Base-by-base conservation (phyloP, 1,284 basidiomycete genomes). In the Pseudomicrostroma phylloplanum region DNA sequence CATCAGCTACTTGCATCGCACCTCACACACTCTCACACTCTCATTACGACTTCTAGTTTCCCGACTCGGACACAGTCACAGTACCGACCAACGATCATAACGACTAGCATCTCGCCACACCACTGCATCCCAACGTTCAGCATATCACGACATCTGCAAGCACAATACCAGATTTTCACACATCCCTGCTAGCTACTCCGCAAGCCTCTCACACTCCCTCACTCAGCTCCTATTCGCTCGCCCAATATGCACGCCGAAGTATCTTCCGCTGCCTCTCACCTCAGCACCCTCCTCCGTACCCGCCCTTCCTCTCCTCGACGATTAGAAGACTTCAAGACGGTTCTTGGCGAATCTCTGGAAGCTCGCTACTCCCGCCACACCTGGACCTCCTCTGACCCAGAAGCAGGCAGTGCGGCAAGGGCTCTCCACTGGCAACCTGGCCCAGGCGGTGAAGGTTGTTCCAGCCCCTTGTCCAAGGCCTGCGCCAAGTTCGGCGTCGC, bases 351-450 rank as follows among this genome's bases (percentile, higher is more conserved):
- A 19, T 21, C 51, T 54, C 51, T 54, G 21, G 17, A 48, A 48
- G 43, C 43, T 48, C 43, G 43, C 21, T 54, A 25, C 51, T 54
- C 51, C 21, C 13, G 13, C 17, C 23, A 48, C 46, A 23, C 51
- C 17, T 54, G 51, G 51, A 19, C 19, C 21, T 15, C 51, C 25
- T 13, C 19, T 15, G 51, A 54, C 25, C 51, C 51, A 13, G 17
- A 54, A 26, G 13, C 13, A 2, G 51, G 51, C 51, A 54, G 51
- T 15, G 51, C 21, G 7, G 21, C 51, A 23, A 19, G 51, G 13
- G 51, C 21, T 6, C 51, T 54, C 25, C 51, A 54, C 51, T 54
- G 51, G 51, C 51, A 54, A 25, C 51, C 51, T 25, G 51, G 51
- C 15, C 51, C 51, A 13, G 51, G 51, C 6, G 51, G 51, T 25